Conservation (phyloP, 371 early-diverging fungal species). For the Dinochytrium kinnereticum region DNA sequence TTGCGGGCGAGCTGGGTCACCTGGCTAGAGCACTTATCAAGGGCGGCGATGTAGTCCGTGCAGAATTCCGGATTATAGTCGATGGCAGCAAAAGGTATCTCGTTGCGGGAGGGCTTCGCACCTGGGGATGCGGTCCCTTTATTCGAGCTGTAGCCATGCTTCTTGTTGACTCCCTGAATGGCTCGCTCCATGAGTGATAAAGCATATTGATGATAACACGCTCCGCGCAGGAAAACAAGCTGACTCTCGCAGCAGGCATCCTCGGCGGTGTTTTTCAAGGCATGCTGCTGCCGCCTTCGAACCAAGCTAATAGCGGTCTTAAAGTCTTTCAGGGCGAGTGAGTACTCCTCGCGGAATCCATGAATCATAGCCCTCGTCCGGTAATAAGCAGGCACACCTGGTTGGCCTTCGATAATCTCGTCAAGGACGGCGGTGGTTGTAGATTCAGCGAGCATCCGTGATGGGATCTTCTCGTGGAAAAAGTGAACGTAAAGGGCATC, state of each 20-base stretch:
- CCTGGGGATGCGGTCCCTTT: neutral
- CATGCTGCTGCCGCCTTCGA: slow-evolving; percentile 24
- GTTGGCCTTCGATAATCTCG: slow-evolving; percentile 27
- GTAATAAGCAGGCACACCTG: slow-evolving; percentile 35
- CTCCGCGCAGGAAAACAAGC: slow-evolving; percentile 40
- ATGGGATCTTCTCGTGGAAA: slow-evolving; percentile 47
- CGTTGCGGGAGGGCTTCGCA: neutral
- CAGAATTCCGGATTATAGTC: slow-evolving; percentile 11
- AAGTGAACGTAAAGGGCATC: slow-evolving; percentile 43
- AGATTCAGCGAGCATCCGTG: slow-evolving; percentile 39
- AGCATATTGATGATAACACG: slow-evolving; percentile 44
- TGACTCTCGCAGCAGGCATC: slow-evolving; percentile 31
- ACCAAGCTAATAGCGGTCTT: slow-evolving; percentile 33
- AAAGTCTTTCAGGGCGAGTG: slow-evolving; percentile 33
- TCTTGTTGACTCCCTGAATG: slow-evolving; percentile 32
- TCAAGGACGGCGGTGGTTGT: slow-evolving; percentile 37
- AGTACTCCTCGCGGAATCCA: slow-evolving; percentile 39
- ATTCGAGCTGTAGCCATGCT: neutral
- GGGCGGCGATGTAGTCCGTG: slow-evolving; percentile 24
- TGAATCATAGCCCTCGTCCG: slow-evolving; percentile 43
- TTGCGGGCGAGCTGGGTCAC: slow-evolving; percentile 29
- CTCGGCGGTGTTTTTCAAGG: neutral
- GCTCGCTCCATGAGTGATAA: slow-evolving; percentile 33
- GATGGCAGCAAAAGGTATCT: neutral
- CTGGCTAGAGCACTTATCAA: slow-evolving; percentile 24